Conservation (phyloP, 192 early-diverging fungal species). For the Gorgonomyces haynaldii region DNA sequence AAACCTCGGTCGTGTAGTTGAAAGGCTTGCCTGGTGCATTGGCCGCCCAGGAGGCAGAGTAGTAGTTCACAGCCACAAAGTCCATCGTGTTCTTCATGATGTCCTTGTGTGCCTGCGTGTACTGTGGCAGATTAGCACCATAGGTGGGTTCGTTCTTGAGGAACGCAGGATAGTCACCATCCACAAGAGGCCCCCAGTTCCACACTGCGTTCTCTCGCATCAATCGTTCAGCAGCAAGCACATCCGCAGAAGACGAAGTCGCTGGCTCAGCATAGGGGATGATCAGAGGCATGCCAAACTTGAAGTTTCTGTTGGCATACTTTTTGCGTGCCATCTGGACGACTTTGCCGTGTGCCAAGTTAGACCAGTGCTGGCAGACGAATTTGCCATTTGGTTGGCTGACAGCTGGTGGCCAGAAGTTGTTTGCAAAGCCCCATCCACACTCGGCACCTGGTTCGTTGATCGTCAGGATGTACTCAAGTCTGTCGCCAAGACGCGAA, state of each 20-base stretch:
- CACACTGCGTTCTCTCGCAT: neutral
- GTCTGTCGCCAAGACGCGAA: constrained; percentile 8
- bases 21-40: neutral
- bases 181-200: constrained; percentile 7
- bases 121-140: constrained; percentile 3
- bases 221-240: neutral
- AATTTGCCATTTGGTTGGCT: too few species aligned
- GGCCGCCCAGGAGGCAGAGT: constrained; percentile 6
- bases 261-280: neutral
- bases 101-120: constrained; percentile 6
- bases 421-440: constrained; percentile 5
- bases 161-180: constrained; percentile 10
- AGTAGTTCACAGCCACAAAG: constrained; percentile 11
- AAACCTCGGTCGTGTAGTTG: neutral
- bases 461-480: constrained; percentile 22
- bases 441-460: constrained; percentile 24
- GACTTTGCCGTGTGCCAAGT: neutral
- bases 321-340: constrained; percentile 5
- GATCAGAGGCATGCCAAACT: constrained; percentile 6
- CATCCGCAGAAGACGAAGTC: constrained; percentile 1
- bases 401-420: constrained; percentile 4
- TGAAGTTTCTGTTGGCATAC: constrained; percentile 1
- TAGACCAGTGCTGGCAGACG: neutral
- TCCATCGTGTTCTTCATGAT: constrained; percentile 3
- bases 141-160: neutral